Conservation (phyloP, 2,329 filamentous ascomycete genomes). For the Calonectria montana region DNA sequence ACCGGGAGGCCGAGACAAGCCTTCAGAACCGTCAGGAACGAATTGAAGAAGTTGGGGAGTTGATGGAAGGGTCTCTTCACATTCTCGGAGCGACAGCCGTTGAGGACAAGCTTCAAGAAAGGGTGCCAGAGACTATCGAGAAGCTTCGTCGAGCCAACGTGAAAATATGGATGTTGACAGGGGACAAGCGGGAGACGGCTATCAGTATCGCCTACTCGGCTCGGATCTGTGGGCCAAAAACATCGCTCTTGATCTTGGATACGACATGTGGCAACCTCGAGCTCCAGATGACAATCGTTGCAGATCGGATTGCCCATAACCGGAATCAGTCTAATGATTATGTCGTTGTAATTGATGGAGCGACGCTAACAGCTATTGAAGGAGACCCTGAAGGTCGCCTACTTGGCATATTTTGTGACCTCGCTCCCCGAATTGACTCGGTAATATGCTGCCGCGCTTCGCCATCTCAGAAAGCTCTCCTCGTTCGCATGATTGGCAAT, state of each 20-base stretch:
- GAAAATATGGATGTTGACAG: slow-evolving; percentile 93
- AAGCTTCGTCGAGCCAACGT: slow-evolving; percentile 85
- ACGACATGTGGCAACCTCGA: slow-evolving; percentile 70
- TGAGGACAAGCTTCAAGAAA: slow-evolving; percentile 87
- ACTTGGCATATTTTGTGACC: slow-evolving; percentile 76
- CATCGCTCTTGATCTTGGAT: slow-evolving; percentile 83
- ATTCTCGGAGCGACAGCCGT: slow-evolving; percentile 88
- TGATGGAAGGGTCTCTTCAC: slow-evolving; percentile 82
- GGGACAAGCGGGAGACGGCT: slow-evolving; percentile 87
- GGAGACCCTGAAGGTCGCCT: slow-evolving; percentile 56
- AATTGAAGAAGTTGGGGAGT: slow-evolving; percentile 82
- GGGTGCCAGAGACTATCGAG: slow-evolving; percentile 90
- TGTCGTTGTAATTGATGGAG: slow-evolving; percentile 87
- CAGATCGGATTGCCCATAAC: slow-evolving; percentile 70
- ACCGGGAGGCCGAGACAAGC: slow-evolving; percentile 82
- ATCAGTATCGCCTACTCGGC: slow-evolving; percentile 87
- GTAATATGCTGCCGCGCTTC: slow-evolving; percentile 95
- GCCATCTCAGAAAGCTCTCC: slow-evolving; percentile 87
- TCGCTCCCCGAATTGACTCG: slow-evolving; percentile 85
- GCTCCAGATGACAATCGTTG: slow-evolving; percentile 71
- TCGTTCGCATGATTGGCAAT: slow-evolving; percentile 84
- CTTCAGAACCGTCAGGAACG: slow-evolving; percentile 78
- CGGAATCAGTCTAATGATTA: slow-evolving; percentile 41
- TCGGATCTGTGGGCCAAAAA: slow-evolving; percentile 77
- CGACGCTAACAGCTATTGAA: slow-evolving; percentile 80